Evolutionary conservation across 176 grass and related monocot genomes (phyloP).

Genomic region (Aegilops umbellulata): DNA sequence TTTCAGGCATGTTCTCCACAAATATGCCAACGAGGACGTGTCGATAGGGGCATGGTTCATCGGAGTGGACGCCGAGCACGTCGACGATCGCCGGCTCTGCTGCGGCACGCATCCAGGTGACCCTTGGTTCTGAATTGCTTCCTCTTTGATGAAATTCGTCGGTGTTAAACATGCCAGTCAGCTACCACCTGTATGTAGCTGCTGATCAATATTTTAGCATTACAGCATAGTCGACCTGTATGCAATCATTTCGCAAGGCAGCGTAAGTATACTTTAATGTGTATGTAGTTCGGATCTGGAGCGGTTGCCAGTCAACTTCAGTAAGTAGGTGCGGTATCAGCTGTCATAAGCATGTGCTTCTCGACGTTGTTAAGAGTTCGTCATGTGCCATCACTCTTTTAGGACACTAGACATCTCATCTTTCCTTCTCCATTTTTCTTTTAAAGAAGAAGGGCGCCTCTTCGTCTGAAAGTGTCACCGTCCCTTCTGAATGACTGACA

Average conservation of each 20-base stretch:
- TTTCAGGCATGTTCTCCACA: constrained; percentile 73
- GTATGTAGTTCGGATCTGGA: constrained; percentile 5
- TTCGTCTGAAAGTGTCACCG: background rate
- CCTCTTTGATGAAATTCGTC: background rate
- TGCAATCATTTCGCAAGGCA: constrained; percentile 2
- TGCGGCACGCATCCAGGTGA: constrained; percentile 61
- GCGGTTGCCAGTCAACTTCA: constrained; percentile 50
- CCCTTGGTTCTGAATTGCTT: background rate
- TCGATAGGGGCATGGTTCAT: constrained; percentile 75
- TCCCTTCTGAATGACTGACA: background rate
- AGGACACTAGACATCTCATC: constrained; percentile 34
- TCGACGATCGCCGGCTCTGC: constrained; percentile 65
- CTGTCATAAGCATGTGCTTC: constrained; percentile 49
- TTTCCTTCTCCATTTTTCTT: background rate
- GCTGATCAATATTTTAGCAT: background rate
- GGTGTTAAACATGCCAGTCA: background rate
- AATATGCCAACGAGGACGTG: constrained; percentile 78
- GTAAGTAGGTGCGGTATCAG: constrained; percentile 32
- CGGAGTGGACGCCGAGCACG: constrained; percentile 56
- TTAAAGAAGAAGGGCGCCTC: background rate
- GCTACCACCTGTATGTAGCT: background rate
- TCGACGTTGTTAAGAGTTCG: constrained; percentile 29
- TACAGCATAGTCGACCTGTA: constrained; percentile 16
- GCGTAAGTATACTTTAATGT: background rate
- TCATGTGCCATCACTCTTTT: constrained; percentile 19